Evolutionary conservation across 2,329 filamentous ascomycete species (phyloP).

Genomic region (Pseudogymnoascus destructans): DNA sequence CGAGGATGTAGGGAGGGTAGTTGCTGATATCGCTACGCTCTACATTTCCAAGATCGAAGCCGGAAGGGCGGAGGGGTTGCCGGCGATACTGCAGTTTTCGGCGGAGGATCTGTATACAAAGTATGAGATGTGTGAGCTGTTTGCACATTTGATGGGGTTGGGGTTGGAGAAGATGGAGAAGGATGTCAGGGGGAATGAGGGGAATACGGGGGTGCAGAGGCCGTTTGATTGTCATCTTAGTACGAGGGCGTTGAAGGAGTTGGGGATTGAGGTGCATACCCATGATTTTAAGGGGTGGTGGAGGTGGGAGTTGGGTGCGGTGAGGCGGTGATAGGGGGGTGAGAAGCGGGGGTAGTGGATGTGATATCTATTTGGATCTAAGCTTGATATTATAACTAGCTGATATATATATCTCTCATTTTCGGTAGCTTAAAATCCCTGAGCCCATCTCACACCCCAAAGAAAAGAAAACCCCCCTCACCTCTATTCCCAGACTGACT

Average conservation of each 20-base stretch:
- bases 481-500: too few relatives aligned
- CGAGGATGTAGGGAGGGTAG: constrained; percentile 67
- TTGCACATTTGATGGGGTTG: constrained; percentile 69
- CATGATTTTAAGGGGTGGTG: constrained; percentile 74
- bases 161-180: constrained; percentile 54
- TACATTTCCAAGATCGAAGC: background rate
- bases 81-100: constrained; percentile 70
- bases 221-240: constrained; percentile 84
- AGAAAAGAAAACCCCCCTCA: too few relatives aligned
- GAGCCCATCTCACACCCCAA: too few relatives aligned
- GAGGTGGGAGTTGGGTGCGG: constrained; percentile 49
- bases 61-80: constrained; percentile 33
- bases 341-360: background rate
- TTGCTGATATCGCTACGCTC: constrained; percentile 44
- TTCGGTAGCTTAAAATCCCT: background rate
- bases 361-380: background rate
- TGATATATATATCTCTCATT: background rate
- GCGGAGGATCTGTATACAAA: constrained; percentile 81
- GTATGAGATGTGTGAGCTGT: constrained; percentile 70
- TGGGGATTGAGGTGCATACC: constrained; percentile 63
- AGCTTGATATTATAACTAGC: background rate
- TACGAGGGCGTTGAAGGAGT: constrained; percentile 55
- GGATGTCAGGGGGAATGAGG: constrained; percentile 59
- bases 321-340: constrained; percentile 24
- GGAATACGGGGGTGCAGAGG: constrained; percentile 57